These are phyloP conservation scores for Brassica balearica DNA, from an alignment of 441 rosid genomes.

Conservation along the genomic window DNA sequence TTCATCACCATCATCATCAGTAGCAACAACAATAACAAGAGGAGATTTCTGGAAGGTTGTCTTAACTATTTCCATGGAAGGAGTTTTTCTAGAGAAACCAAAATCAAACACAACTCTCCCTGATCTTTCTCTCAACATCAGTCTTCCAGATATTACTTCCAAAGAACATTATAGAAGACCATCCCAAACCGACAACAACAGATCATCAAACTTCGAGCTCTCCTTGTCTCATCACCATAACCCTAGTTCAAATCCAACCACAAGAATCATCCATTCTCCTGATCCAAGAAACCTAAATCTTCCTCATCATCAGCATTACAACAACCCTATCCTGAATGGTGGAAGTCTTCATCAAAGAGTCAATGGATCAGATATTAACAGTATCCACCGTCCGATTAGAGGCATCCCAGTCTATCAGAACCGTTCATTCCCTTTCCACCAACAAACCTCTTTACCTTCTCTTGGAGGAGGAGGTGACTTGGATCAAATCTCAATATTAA, in stretches of 20 bases:
- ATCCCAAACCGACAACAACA: constrained; percentile 34
- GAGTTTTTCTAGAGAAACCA: constrained; percentile 59
- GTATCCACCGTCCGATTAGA: constrained; percentile 65
- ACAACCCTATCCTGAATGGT: constrained; percentile 38
- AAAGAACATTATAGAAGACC: constrained; percentile 37
- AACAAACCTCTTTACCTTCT: constrained; percentile 48
- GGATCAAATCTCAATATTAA: constrained; percentile 52
- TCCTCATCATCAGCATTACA: constrained; percentile 38
- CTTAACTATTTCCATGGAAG: constrained; percentile 59
- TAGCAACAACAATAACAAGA: constrained; percentile 9
- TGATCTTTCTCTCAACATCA: constrained; percentile 82
- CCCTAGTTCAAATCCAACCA: constrained; percentile 13
- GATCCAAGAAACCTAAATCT: constrained; percentile 37
- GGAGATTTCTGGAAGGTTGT: background rate
- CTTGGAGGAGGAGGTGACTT: constrained; percentile 43
- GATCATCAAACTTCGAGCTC: constrained; percentile 60
- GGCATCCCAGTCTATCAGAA: constrained; percentile 84
- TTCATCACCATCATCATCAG: background rate
- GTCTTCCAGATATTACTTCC: constrained; percentile 59
- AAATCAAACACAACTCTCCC: constrained; percentile 57
- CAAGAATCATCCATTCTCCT: constrained; percentile 43
- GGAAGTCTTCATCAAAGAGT: constrained; percentile 37
- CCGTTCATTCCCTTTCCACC: constrained; percentile 65
- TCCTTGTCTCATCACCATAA: constrained; percentile 62
- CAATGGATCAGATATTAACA: constrained; percentile 50